Evolutionary conservation across 2,329 filamentous ascomycete species (phyloP).

Genomic region (Phialemonium atrogriseum): DNA sequence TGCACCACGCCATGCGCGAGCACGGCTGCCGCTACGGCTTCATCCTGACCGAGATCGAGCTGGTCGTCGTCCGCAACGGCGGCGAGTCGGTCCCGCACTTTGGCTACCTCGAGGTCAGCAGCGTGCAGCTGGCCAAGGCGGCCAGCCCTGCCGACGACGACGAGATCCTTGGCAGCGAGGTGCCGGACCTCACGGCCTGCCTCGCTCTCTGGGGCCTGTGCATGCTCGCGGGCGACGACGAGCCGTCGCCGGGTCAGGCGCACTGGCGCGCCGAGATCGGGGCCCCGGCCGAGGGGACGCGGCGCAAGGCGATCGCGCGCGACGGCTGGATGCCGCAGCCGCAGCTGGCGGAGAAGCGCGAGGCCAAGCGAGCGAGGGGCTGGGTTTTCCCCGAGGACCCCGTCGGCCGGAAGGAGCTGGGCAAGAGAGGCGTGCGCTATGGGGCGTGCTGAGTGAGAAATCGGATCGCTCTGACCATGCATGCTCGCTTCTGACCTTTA

Average conservation of each 20-base stretch:
- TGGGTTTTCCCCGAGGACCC: constrained; percentile 72
- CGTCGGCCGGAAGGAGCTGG: constrained; percentile 63
- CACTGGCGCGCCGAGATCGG: constrained; percentile 65
- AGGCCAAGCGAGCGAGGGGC: constrained; percentile 63
- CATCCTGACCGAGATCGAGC: constrained; percentile 92
- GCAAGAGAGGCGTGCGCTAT: constrained; percentile 56
- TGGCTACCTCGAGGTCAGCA: constrained; percentile 73
- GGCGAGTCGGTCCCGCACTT: constrained; percentile 67
- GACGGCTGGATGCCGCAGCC: constrained; percentile 71
- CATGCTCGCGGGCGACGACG: constrained; percentile 27
- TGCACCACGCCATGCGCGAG: constrained; percentile 89
- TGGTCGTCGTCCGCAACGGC: constrained; percentile 81
- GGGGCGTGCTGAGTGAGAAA: constrained; percentile 29
- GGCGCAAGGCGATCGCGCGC: constrained; percentile 59
- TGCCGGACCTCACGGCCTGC: constrained; percentile 58
- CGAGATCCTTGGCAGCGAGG: constrained; percentile 19
- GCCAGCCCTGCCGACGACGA: constrained; percentile 13
- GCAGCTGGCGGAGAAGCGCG: constrained; percentile 65
- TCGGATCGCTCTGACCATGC: no score
- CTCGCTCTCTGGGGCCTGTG: constrained; percentile 73
- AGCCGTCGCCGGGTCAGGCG: constrained; percentile 36
- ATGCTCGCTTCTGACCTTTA: no score
- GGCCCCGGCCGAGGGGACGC: constrained; percentile 62
- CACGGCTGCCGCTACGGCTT: constrained; percentile 91
- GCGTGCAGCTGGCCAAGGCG: constrained; percentile 45